Base-by-base conservation (phyloP, 2,329 filamentous ascomycete species). In the Simplicillium aogashimaense region DNA sequence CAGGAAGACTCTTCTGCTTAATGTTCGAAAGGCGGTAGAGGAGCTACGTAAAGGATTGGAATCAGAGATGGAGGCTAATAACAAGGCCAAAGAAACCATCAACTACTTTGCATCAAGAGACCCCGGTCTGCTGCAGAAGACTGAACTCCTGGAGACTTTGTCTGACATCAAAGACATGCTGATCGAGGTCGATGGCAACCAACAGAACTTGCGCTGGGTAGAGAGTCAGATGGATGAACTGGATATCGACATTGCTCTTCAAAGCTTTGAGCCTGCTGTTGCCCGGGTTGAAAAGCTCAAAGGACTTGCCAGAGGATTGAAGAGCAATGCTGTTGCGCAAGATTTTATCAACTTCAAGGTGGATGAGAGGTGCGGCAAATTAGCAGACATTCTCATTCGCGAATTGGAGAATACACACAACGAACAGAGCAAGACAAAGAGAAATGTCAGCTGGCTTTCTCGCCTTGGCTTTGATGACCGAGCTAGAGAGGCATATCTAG, bases 191-290 rank as follows among this genome's bases (percentile, higher is more conserved):
- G 92, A 97, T 53, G 92, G 92, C 37, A 94, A 94, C 53, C 89
- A 95, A 59, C 87, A 97, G 57, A 95, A 92, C 56, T 73, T 98
- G 36, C 84, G 90, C 39, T 95, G 87, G 87, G 87, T 98, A 0
- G 92, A 98, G 58, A 79, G 81, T 39, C 87, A 97, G 62, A 85
- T 98, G 59, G 92, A 98, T 55, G 87, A 94, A 54, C 76, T 98
- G 6, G 92, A 98, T 54, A 97, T 97, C 51, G 83, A 94, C 52
- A 89, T 98, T 53, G 90, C 92, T 0, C 72, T 95, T 38, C 90
- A 97, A 57, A 76, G 78, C 33, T 92, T 95, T 48, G 88, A 95
- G 52, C 76, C 81, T 15, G 85, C 92, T 0, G 92, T 97, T 0
- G 72, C 74, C 5, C 78, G 82, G 25, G 83, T 95, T 1, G 92